phyloP scores from a whole-genome alignment of 768 basidiomycete genomes.

The Trametes gibbosa region DNA sequence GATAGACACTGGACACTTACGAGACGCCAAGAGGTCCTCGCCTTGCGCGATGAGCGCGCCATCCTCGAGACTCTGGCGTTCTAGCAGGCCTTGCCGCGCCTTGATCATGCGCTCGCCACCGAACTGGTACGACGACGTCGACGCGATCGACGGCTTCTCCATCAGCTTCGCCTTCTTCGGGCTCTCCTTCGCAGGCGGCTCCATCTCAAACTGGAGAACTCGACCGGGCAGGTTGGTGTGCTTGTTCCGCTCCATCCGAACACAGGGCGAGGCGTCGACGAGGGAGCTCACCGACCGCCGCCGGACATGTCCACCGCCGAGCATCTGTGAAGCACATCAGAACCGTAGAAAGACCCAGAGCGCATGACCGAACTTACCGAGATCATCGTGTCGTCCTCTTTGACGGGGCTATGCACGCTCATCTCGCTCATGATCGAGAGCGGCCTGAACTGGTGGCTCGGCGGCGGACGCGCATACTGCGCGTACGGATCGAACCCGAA shows the following conservation, averaged over 20 bases:
- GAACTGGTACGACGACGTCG: conserved; percentile 60
- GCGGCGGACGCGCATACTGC: conserved; percentile 37
- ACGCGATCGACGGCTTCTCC: conserved; percentile 67
- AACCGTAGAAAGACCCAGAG: conserved; percentile 7
- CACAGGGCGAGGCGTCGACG: conserved; percentile 70
- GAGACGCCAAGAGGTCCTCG: conserved; percentile 52
- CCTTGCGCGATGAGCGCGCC: conserved; percentile 63
- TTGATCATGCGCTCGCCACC: conserved; percentile 68
- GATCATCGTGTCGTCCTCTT: conserved; percentile 83
- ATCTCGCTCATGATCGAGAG: conserved; percentile 59
- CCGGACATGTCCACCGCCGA: conserved; percentile 74
- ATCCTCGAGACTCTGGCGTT: conserved; percentile 67
- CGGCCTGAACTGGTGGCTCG: conserved; percentile 56
- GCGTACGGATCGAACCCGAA: conserved; percentile 52
- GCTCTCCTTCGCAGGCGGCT: conserved; percentile 40
- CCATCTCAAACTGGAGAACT: conserved; percentile 26
- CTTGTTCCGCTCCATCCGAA: conserved; percentile 63
- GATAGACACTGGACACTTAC: conserved; percentile 37
- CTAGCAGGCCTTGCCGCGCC: conserved; percentile 58
- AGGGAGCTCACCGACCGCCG: conserved; percentile 64
- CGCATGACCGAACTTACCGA: conserved; percentile 44
- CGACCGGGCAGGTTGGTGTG: conserved; percentile 39
- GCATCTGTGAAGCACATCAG: conserved; percentile 49
- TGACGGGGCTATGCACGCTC: conserved; percentile 45
- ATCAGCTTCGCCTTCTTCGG: conserved; percentile 46